Base-by-base conservation (phyloP, 768 basidiomycete genomes). In the Amanita pallidorosea region DNA sequence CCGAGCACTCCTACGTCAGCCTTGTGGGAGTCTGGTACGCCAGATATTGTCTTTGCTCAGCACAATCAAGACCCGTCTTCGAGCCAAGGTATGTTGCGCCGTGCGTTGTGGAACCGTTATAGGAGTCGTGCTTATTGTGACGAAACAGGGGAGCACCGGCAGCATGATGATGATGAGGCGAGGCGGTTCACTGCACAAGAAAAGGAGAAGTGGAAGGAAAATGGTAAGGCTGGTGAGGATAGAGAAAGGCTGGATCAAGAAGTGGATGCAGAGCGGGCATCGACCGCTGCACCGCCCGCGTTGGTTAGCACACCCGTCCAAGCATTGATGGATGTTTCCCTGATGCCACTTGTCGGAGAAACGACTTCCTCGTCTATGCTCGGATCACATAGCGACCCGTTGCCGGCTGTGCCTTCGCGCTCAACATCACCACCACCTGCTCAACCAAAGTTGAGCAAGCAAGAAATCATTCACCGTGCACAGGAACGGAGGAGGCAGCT, bases 401-500 rank as follows among this genome's bases (percentile, higher is more conserved):
- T 42, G 23, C 44, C 27, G 9, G 4, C 45, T 45, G 18, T 11
- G 8, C 18, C 34, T 11, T 33, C 45, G 17, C 43, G 5, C 12
- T 13, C 9, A 5, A 13, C 33, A 34, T 15, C 34, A 13, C 33
- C 34, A 13, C 33, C 12, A 38, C 38, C 38, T 13, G 17, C 7
- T 29, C 49, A 42, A 38, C 22, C n/a, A 27, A 45, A 35, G 27
- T 35, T 56, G n/a, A 54, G 55, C 42, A 56, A 58, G 36, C 49
- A 55, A 33, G 60, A 56, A 12, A 56, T 53, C 36, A 56, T 54
- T 45, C 54, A 49, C 25, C 71, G 73, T 12, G 85, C 83, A 12
- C 69, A 65, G 49, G 76, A 77, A 57, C 71, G 76, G 58, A 74
- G 77, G 53, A 63, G 65, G 49, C 69, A 76, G 56, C 56, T 89